Evolutionary conservation across 805 yeast genomes (phyloP), one percentile per base, ranked within the genome.

Genomic region (Candida hungchunana): DNA sequence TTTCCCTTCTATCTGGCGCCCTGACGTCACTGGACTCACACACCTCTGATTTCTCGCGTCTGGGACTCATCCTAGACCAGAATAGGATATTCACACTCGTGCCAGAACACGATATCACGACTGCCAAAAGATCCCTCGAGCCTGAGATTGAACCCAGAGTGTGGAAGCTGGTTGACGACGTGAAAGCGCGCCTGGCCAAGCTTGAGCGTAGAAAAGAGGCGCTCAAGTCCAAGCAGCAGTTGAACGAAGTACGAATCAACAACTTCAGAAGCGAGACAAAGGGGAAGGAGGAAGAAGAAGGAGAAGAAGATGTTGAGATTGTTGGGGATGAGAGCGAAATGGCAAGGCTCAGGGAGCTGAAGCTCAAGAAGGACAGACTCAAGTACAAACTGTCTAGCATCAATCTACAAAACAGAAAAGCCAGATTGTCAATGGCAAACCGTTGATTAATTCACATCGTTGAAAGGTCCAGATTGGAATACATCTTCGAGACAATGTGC

Each of bases 21-120:
- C 44, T 65, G 36, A 38, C 47, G 12, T 45, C 58, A 6, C 49
- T 71, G 6, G 53, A 51, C 30, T 7, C 50, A 9, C 57, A 35
- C 46, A 58, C 68, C 4, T 53, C 56, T 9, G 75, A 73, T 41
- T 60, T 66, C 13, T 49, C 63, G 2, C 45, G 73, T 7, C 51
- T 71, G 24, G 59, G 56, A 25, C 53, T 51, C 16, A 64, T 73
- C 6, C 56, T 75, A n/a, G 47, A 57, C 14, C 70, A 75, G 6
- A 58, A 60, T 27, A 61, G 68, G 23, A 71, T 73, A 16, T 75
- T 72, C 54, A 75, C 74, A 5, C 52, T 73, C 10, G 66, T 73
- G 0, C 75, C 79, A 0, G 76, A 72, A 42, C 53, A 57, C 36
- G 76, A 73, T 36, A 50, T 73, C 18, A 56, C 51, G 7, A 61